Evolutionary conservation across 176 grass and related monocot species (phyloP).

Genomic region (Aegilops sharonensis): DNA sequence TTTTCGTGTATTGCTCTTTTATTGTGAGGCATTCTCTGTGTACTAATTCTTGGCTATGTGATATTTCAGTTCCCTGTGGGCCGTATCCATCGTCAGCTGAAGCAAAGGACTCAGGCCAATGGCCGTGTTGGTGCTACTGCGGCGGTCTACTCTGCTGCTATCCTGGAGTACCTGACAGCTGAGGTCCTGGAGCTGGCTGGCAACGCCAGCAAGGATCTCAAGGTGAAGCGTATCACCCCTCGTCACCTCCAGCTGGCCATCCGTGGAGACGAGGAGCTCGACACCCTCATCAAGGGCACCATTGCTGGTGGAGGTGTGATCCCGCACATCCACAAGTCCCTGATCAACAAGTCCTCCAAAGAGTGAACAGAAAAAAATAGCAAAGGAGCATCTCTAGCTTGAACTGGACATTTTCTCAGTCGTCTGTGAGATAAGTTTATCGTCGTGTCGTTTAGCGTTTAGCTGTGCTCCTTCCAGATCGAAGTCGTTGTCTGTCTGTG

Average conservation of each 20-base stretch:
- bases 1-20: not conserved
- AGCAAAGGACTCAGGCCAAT: slow-evolving; percentile 61
- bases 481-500: slow-evolving; percentile 5
- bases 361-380: slow-evolving; percentile 41
- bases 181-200: slow-evolving; percentile 70
- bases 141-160: slow-evolving; percentile 64
- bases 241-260: slow-evolving; percentile 73
- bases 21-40: not conserved
- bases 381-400: slow-evolving; percentile 37
- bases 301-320: slow-evolving; percentile 72
- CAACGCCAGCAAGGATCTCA: slow-evolving; percentile 74
- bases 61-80: slow-evolving; percentile 66
- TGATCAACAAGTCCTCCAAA: slow-evolving; percentile 79
- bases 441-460: slow-evolving; percentile 33
- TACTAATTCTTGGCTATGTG: not conserved
- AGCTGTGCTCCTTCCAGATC: slow-evolving; percentile 24
- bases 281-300: slow-evolving; percentile 80
- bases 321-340: slow-evolving; percentile 74
- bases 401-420: slow-evolving; percentile 6
- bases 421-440: slow-evolving; percentile 22
- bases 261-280: slow-evolving; percentile 65
- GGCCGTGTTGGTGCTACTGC: slow-evolving; percentile 72
- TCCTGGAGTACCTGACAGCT: slow-evolving; percentile 58
- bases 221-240: slow-evolving; percentile 75
- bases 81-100: slow-evolving; percentile 65